Evolutionary conservation across 768 basidiomycete species (phyloP).

Genomic region (Lentinula sp.): DNA sequence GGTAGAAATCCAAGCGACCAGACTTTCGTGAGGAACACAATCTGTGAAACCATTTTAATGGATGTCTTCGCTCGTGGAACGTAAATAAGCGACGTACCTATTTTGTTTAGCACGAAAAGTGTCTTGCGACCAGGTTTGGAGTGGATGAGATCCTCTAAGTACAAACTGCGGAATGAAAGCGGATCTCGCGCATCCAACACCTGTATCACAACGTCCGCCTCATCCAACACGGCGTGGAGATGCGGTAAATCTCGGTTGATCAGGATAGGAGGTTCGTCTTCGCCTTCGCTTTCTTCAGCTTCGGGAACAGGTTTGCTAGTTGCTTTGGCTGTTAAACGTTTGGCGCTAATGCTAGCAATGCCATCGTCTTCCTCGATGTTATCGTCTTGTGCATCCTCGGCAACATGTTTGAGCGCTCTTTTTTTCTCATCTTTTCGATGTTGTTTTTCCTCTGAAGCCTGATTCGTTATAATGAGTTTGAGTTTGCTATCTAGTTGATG

Average conservation of each 20-base stretch:
- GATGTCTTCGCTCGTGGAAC: neutral
- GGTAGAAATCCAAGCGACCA: slow-evolving; percentile 59
- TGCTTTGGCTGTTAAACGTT: slow-evolving; percentile 27
- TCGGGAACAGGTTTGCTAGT: slow-evolving; percentile 23
- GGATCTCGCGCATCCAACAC: slow-evolving; percentile 87
- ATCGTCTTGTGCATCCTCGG: slow-evolving; percentile 34
- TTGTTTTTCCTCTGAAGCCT: slow-evolving; percentile 79
- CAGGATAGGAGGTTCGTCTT: slow-evolving; percentile 53
- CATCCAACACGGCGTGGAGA: slow-evolving; percentile 62
- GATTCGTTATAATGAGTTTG: neutral
- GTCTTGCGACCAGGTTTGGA: slow-evolving; percentile 39
- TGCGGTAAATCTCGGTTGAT: slow-evolving; percentile 59
- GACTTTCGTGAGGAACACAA: slow-evolving; percentile 70
- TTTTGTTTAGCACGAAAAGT: slow-evolving; percentile 75
- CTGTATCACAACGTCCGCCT: slow-evolving; percentile 73
- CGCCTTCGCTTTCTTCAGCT: slow-evolving; percentile 23
- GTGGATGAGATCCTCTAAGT: slow-evolving; percentile 50
- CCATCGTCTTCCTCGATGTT: slow-evolving; percentile 27
- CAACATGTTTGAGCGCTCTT: slow-evolving; percentile 22
- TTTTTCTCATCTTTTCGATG: slow-evolving; percentile 62
- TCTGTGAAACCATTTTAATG: slow-evolving; percentile 37
- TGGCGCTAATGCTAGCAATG: slow-evolving; percentile 40
- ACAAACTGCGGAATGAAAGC: slow-evolving; percentile 55
- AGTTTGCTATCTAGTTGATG: neutral
- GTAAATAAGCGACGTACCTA: slow-evolving; percentile 47